Percentiles rank a stretch among this genome's conserved stretches.
phyloP scores from a whole-genome alignment of 306 rosid genomes.

The Rosa persica region DNA sequence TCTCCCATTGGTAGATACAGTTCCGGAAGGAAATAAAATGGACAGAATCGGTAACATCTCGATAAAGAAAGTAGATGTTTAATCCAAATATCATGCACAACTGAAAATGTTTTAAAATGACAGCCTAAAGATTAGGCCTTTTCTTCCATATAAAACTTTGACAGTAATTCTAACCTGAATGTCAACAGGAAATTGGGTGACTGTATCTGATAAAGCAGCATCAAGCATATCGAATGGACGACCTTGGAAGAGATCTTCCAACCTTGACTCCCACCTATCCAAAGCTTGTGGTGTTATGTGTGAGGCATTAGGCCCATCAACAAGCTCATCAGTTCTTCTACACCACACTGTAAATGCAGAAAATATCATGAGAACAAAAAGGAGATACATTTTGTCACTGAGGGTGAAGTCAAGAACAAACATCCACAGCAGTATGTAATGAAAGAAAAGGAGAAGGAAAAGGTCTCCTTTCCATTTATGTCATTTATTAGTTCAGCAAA shows the following conservation, averaged over 20 bases:
- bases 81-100: neutral
- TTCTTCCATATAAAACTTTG: neutral
- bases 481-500: neutral
- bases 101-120: neutral
- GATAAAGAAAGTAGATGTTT: neutral
- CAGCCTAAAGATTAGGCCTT: neutral
- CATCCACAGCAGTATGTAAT: neutral
- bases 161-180: conserved; percentile 54
- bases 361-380: conserved; percentile 2
- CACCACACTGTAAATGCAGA: conserved; percentile 67
- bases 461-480: neutral
- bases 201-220: conserved; percentile 86
- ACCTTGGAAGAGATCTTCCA: conserved; percentile 68
- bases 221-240: conserved; percentile 89
- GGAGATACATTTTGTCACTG: neutral
- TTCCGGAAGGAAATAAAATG: neutral
- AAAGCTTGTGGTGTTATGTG: conserved; percentile 86
- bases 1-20: neutral
- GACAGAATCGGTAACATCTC: neutral
- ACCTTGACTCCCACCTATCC: conserved; percentile 77
- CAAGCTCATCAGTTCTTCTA: conserved; percentile 89
- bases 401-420: neutral
- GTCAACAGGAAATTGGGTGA: conserved; percentile 71
- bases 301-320: conserved; percentile 92
- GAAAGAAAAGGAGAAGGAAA: neutral